Percentiles rank a stretch among this genome's conserved stretches.
Conservation (phyloP, 768 basidiomycete species). For the Coprinopsis cinerea region DNA sequence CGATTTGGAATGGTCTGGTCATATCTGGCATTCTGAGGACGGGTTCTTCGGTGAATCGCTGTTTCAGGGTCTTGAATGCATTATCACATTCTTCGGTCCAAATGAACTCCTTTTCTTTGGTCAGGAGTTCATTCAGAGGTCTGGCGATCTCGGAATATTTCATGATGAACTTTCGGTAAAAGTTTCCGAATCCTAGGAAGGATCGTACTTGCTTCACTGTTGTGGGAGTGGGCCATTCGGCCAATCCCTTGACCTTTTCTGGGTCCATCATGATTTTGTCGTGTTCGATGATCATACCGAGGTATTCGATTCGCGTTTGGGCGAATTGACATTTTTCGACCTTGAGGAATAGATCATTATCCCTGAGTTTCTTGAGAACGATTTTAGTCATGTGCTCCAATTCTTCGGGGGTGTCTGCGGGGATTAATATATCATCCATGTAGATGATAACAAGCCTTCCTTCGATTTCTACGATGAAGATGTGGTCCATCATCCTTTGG, state of each 20-base stretch:
- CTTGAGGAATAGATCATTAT: too few species aligned
- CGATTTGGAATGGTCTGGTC: slow-evolving; percentile 4
- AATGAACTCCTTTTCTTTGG: slow-evolving; percentile 20
- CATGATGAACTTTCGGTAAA: slow-evolving; percentile 36
- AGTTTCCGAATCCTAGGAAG: slow-evolving; percentile 42
- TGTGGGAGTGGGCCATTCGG: too few species aligned
- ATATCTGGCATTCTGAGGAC: neutral
- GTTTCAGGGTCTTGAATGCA: slow-evolving; percentile 26
- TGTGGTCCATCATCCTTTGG: slow-evolving; percentile 5
- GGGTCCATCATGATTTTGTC: too few species aligned
- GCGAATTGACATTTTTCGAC: too few species aligned
- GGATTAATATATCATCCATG: slow-evolving; percentile 34
- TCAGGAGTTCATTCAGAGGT: slow-evolving; percentile 21
- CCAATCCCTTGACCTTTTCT: too few species aligned
- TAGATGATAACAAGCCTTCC: slow-evolving; percentile 27
- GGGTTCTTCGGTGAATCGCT: neutral
- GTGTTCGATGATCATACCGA: too few species aligned
- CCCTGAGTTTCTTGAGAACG: too few species aligned
- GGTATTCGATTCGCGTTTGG: too few species aligned
- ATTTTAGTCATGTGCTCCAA: too few species aligned
- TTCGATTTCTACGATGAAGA: too few species aligned
- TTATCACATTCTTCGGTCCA: too few species aligned
- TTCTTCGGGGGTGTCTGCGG: slow-evolving; percentile 9
- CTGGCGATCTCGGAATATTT: slow-evolving; percentile 27
- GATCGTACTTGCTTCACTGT: slow-evolving; percentile 26